Conservation (phyloP, 192 early-diverging fungal species). For the Backusella liffmaniae region DNA sequence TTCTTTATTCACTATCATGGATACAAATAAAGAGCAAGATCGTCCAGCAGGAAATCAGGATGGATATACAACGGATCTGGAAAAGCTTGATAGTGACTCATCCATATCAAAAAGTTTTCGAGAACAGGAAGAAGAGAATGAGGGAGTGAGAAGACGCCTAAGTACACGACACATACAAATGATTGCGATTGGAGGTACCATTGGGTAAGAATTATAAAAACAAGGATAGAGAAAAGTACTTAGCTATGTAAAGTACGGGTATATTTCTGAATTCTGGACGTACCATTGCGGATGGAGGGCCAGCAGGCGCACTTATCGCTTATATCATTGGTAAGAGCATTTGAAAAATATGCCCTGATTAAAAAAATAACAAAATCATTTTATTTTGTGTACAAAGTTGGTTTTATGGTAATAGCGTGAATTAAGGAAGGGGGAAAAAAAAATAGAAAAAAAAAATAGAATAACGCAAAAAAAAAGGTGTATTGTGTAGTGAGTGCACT, state of each 20-base stretch:
- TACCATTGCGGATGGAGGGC: constrained; percentile 60
- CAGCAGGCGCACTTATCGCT: constrained; percentile 69
- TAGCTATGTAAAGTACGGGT: constrained; percentile 47
- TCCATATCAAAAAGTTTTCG: background rate
- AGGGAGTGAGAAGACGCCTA: constrained; percentile 6
- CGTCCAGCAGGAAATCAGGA: background rate
- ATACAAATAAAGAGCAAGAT: background rate
- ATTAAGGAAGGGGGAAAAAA: background rate
- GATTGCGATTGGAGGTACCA: constrained; percentile 29
- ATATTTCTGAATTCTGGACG: constrained; percentile 69
- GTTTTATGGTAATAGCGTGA: background rate
- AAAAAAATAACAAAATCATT: background rate
- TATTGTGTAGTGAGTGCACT: constrained; percentile 76
- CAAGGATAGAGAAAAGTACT: too few relatives aligned
- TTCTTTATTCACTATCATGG: background rate
- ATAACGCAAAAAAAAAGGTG: constrained; percentile 29
- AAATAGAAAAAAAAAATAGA: background rate
- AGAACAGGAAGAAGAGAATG: background rate
- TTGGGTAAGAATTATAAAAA: constrained; percentile 13
- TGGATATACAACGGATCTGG: background rate
- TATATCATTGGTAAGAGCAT: constrained; percentile 36
- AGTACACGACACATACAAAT: constrained; percentile 27
- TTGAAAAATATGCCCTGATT: background rate
- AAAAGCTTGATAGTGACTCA: background rate
- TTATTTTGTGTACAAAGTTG: background rate